Evolutionary conservation across 169 alveolate species (phyloP), one percentile per base, ranked within the genome.

Genomic region (Cryptosporidium parvum): DNA sequence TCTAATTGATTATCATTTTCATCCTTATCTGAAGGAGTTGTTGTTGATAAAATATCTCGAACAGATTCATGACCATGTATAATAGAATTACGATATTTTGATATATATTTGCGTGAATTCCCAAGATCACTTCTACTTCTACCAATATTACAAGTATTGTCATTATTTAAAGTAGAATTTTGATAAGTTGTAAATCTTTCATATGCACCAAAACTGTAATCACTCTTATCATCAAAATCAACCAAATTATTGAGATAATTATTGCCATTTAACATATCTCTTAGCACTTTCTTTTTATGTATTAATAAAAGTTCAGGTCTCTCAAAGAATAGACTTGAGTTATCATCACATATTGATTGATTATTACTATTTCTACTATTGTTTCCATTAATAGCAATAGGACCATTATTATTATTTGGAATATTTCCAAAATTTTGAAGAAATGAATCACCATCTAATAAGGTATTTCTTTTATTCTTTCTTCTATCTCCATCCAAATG

Each of bases 151-250:
- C 26, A 23, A 31, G 12, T 21, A 48, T 33, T 42, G 61, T 69
- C 3, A 39, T 29, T 8, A 31, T 31, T 2, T 31, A 31, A 31
- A 70, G 35, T 58, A 45, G 51, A 44, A 68, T 31, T 68, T 4
- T 42, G 56, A 23, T 48, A 48, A 23, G 56, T 31, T 53, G 65
- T 53, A 8, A 53, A 18, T 23, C 65, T 53, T 53, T 53, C 65
- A 53, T 23, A 53, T 18, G 8, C 5, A 1, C 65, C 65, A 53
- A 53, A 53, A 26, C 71, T 62, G 21, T 62, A 18, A 37, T 73
- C 86, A 58, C 86, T 73, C 31, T 35, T 53, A 16, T 73, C 86
- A 53, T 73, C 86, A 52, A 73, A 39, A 16, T 73, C 69, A 31
- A 35, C 21, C 31, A 70, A 44, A 39, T 73, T 73, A 33, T 42